These are phyloP conservation scores for Mortierella alpina DNA, from an alignment of 192 early-diverging fungal species.

Conservation along the genomic window DNA sequence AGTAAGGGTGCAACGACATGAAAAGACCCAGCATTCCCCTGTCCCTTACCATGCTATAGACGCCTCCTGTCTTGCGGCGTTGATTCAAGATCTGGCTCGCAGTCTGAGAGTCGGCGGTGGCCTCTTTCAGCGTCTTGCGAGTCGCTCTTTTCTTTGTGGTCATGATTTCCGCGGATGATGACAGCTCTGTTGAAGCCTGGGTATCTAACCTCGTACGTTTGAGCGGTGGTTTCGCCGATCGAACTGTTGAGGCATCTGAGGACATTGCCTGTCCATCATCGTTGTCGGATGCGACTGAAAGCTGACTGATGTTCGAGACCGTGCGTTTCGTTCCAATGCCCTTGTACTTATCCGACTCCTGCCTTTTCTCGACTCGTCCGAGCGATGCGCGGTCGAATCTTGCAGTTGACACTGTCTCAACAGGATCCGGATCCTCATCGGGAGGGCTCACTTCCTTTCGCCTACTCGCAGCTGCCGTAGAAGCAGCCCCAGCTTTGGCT, in stretches of 20 bases:
- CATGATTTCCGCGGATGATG: slow-evolving; percentile 33
- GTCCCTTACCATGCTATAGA: slow-evolving; percentile 44
- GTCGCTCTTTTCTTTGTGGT: slow-evolving; percentile 2
- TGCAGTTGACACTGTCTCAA: no score
- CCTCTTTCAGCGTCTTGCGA: slow-evolving; percentile 20
- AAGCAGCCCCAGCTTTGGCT: slow-evolving; percentile 1
- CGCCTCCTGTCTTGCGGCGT: slow-evolving; percentile 33
- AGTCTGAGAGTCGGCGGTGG: background rate
- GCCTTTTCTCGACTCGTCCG: background rate
- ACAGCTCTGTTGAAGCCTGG: background rate
- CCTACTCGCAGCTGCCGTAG: background rate
- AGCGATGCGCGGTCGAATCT: no score
- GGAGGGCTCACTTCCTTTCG: no score
- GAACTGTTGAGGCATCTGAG: background rate
- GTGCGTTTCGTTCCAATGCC: slow-evolving; percentile 17
- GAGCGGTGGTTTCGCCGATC: slow-evolving; percentile 6
- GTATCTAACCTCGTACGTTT: slow-evolving; percentile 29
- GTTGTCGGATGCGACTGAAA: slow-evolving; percentile 29
- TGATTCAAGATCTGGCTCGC: slow-evolving; percentile 2
- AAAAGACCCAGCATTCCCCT: background rate
- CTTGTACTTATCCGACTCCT: background rate
- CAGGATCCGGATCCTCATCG: no score
- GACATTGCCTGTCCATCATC: slow-evolving; percentile 2
- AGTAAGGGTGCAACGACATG: background rate
- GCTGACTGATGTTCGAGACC: slow-evolving; percentile 44